phyloP scores from a whole-genome alignment of 2,329 filamentous ascomycete species.

The Nigrospora osmanthi region DNA sequence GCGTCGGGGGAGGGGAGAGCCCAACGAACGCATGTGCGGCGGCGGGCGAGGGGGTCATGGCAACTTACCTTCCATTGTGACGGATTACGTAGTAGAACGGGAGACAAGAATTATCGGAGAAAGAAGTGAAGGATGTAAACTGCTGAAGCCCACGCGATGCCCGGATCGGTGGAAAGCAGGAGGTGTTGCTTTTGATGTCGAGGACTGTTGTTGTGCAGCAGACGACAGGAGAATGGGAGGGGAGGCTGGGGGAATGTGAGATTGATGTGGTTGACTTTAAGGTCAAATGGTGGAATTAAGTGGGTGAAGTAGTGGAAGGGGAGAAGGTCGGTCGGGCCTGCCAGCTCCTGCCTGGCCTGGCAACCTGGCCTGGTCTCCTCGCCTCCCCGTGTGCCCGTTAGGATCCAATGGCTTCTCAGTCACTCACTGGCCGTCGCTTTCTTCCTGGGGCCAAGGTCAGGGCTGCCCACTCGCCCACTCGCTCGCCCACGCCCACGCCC shows the following conservation, averaged over 20 bases:
- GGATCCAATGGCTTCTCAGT: no score
- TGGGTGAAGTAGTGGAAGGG: slow-evolving; percentile 5
- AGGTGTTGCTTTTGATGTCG: slow-evolving; percentile 16
- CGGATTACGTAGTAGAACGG: slow-evolving; percentile 33
- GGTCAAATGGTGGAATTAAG: slow-evolving; percentile 9
- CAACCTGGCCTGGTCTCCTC: no score
- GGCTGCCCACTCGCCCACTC: no score
- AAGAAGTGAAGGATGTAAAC: slow-evolving; percentile 13
- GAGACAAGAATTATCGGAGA: slow-evolving; percentile 16
- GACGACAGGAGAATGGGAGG: slow-evolving; percentile 28
- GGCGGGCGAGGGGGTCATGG: no score
- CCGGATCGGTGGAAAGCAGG: slow-evolving; percentile 23
- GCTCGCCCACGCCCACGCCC: no score
- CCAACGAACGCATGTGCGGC: no score
- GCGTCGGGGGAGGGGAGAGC: no score
- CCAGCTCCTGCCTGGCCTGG: background rate
- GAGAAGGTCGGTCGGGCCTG: slow-evolving; percentile 1
- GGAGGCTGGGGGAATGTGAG: slow-evolving; percentile 13
- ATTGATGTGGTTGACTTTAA: slow-evolving; percentile 23
- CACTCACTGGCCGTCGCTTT: no score
- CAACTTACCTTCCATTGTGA: slow-evolving; percentile 58
- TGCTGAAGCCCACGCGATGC: slow-evolving; percentile 25
- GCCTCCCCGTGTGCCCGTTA: no score
- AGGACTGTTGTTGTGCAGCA: slow-evolving; percentile 25
- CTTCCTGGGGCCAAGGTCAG: no score